Evolutionary conservation across 495 filamentous ascomycete genomes (phyloP).

Genomic region (Tuber aestivum): DNA sequence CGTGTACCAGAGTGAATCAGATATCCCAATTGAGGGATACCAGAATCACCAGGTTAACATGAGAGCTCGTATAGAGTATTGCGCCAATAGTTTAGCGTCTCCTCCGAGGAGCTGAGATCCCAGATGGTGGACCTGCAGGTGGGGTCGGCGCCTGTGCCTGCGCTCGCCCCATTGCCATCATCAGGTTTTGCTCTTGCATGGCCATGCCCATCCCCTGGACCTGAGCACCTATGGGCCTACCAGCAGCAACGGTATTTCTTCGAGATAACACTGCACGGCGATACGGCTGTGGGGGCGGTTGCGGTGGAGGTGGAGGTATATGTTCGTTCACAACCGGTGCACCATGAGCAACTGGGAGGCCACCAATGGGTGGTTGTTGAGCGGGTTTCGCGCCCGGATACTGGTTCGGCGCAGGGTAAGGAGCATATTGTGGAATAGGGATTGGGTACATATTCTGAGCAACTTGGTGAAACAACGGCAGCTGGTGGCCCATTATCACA

Average conservation of each 20-base stretch:
- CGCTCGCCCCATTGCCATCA: not conserved
- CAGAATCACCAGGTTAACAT: not conserved
- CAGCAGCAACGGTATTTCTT: not conserved
- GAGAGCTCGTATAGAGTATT: not conserved
- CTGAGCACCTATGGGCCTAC: not conserved
- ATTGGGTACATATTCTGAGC: conserved; percentile 5
- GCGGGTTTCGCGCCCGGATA: not conserved
- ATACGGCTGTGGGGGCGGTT: not conserved
- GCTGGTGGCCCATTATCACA: not conserved
- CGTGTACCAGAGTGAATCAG: not conserved
- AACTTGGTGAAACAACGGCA: not conserved
- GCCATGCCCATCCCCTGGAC: not conserved
- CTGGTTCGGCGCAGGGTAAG: not conserved
- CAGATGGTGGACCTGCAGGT: not conserved
- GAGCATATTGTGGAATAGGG: not conserved
- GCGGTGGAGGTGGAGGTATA: not conserved
- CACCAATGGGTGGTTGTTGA: not conserved
- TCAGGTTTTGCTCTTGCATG: not conserved
- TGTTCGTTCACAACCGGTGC: not conserved
- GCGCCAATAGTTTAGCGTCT: not conserved
- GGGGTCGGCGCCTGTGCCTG: not conserved
- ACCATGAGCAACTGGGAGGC: not conserved
- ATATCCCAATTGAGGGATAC: not conserved
- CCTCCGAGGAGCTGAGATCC: not conserved
- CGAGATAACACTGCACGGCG: not conserved